Evolutionary conservation across 2,329 filamentous ascomycete species (phyloP).

Genomic region (Aspergillus tubingensis): DNA sequence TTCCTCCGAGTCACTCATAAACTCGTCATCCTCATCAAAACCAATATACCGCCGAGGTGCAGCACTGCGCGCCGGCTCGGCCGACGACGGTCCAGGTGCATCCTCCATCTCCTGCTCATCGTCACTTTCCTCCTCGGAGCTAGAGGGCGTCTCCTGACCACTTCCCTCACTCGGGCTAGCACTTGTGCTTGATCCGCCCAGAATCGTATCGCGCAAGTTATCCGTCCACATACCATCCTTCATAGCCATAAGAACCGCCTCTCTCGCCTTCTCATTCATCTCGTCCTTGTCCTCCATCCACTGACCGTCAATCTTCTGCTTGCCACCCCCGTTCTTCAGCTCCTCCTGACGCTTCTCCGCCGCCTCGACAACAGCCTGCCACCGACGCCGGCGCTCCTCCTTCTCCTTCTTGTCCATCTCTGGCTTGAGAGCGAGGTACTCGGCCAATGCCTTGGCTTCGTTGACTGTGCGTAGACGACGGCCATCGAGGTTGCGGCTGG

Average conservation of each 20-base stretch:
- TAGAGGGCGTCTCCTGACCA: conserved; percentile 32
- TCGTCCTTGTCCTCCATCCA: conserved; percentile 97
- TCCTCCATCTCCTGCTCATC: conserved; percentile 40
- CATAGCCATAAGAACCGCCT: conserved; percentile 72
- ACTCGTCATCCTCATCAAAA: conserved; percentile 53
- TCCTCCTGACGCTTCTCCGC: conserved; percentile 83
- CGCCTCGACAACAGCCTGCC: conserved; percentile 84
- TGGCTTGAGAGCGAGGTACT: conserved; percentile 92
- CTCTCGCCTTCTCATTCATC: conserved; percentile 77
- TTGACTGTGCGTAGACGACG: conserved; percentile 86
- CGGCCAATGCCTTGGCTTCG: conserved; percentile 91
- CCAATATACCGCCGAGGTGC: conserved; percentile 45
- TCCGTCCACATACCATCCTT: conserved; percentile 58
- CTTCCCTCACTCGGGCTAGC: conserved; percentile 39
- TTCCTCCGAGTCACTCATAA: conserved; percentile 47
- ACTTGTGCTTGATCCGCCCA: conserved; percentile 42
- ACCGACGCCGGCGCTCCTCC: conserved; percentile 75
- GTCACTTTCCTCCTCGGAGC: conserved; percentile 40
- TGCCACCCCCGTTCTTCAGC: conserved; percentile 72
- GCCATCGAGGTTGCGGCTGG: conserved; percentile 90
- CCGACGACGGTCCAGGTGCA: conserved; percentile 27
- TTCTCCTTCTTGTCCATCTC: conserved; percentile 96
- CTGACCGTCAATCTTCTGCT: conserved; percentile 71
- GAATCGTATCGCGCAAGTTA: conserved; percentile 39
- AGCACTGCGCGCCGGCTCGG: conserved; percentile 26